Conservation (phyloP, 163 green algal genomes). For the Scenedesmus sp. region DNA sequence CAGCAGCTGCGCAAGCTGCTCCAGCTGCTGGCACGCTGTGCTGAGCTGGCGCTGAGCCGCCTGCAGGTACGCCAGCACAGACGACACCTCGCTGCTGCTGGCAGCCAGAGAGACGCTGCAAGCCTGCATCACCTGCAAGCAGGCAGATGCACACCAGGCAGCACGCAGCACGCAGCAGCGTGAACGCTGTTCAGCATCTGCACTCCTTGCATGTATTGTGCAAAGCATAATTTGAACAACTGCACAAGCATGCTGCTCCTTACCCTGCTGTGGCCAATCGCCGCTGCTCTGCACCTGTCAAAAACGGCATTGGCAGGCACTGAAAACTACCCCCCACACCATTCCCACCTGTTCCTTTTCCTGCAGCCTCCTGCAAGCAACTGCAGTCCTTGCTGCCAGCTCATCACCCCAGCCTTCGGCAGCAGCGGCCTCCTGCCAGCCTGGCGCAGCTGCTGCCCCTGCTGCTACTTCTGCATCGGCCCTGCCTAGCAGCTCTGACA, state of each 20-base stretch:
- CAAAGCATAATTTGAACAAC: neutral
- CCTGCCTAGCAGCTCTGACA: neutral
- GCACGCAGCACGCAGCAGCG: neutral
- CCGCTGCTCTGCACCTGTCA: neutral
- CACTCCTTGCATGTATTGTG: neutral
- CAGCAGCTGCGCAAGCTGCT: constrained; percentile 14
- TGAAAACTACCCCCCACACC: neutral
- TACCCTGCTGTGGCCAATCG: neutral
- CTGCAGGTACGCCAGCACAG: constrained; percentile 7
- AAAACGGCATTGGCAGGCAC: neutral
- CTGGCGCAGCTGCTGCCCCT: constrained; percentile 1
- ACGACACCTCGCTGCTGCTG: constrained; percentile 13
- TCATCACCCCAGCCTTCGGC: neutral
- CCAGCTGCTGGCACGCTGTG: neutral
- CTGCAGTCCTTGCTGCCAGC: neutral
- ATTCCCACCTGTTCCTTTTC: neutral
- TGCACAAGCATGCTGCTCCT: too few species aligned
- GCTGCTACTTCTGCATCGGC: neutral
- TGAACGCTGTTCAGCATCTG: neutral
- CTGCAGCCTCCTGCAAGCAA: constrained; percentile 20
- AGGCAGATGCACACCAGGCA: neutral
- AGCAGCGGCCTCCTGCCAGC: neutral
- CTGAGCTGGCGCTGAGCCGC: neutral
- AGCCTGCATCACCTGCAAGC: neutral
- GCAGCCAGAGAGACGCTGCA: neutral